Evolutionary conservation across 169 alveolate species (phyloP).

Genomic region (Perkinsus olseni): DNA sequence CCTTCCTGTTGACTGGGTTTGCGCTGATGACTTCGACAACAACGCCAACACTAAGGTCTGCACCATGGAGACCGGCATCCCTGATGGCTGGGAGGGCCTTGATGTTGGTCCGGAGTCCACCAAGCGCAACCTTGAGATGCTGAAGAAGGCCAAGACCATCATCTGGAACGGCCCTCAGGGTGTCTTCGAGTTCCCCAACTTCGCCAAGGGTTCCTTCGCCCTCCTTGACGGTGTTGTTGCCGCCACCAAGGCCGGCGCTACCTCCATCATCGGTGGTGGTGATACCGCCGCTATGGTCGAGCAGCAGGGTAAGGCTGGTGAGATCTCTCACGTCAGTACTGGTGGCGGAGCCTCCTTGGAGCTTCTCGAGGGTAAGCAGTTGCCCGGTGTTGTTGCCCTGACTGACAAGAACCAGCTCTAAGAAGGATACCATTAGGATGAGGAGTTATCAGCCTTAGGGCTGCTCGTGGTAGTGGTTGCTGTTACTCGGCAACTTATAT

Average conservation of each 20-base stretch:
- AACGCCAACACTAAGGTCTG: slow-evolving; percentile 61
- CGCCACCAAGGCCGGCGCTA: slow-evolving; percentile 77
- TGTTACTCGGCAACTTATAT: neutral
- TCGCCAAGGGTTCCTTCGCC: slow-evolving; percentile 76
- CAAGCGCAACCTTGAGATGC: slow-evolving; percentile 54
- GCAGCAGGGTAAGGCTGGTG: slow-evolving; percentile 57
- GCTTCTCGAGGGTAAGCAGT: slow-evolving; percentile 91
- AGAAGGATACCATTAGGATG: neutral
- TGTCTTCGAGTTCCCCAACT: slow-evolving; percentile 81
- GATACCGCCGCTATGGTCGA: slow-evolving; percentile 89
- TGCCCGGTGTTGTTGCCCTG: slow-evolving; percentile 90
- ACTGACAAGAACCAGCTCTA: slow-evolving; percentile 36
- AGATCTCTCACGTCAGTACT: slow-evolving; percentile 88
- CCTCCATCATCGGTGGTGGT: slow-evolving; percentile 85
- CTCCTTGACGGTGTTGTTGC: slow-evolving; percentile 64
- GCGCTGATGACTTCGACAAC: slow-evolving; percentile 71
- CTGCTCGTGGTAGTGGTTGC: neutral
- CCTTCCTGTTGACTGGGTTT: slow-evolving; percentile 80
- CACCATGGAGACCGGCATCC: slow-evolving; percentile 77
- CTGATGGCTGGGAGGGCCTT: slow-evolving; percentile 88
- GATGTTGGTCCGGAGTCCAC: slow-evolving; percentile 87
- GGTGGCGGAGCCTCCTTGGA: slow-evolving; percentile 98
- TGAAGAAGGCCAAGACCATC: slow-evolving; percentile 73
- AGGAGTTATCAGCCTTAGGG: neutral
- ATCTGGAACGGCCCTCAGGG: slow-evolving; percentile 97